Evolutionary conservation across 805 yeast species (phyloP), one percentile per base, ranked within the genome.

Genomic region (Ogataea henricii): DNA sequence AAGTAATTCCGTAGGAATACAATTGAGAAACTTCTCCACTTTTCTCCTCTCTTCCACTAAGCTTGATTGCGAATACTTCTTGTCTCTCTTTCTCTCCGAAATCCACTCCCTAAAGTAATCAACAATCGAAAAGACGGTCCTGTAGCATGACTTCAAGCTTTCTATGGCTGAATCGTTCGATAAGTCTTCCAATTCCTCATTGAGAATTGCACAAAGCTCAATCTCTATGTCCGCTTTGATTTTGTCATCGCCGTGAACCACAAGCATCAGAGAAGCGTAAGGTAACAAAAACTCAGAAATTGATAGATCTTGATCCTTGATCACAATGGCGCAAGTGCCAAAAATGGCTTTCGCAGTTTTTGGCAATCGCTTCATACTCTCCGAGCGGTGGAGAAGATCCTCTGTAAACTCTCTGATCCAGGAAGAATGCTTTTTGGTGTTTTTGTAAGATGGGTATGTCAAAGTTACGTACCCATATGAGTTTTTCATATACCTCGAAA

Each of bases 81-180:
- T 49, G 29, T 57, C 64, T 44, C 63, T 54, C 32, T 71, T 72
- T 35, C 70, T 68, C 36, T 69, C 70, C 2, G 77, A 70, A 1
- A 68, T 59, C 96, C 97, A 90, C 56, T 86, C 89, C 48, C 83
- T 80, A 52, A 90, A 80, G 59, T 90, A 89, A 59, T 94, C 98
- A 22, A 91, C 68, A 3, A 91, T 81, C 34, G 82, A 81, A 58
- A 94, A 89, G 0, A 90, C 77, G 0, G 89, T 73, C 49, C 87
- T 87, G 57, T 81, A 87, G 54, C 89, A 85, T 37, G 79, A 67
- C 55, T 79, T 81, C 49, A 86, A 62, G 49, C 77, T 79, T 51
- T 85, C 92, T 4, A 66, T 59, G 2, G 79, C 68, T 40, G 77
- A 72, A 40, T 81, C 80, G 23, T 82, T 81, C 14, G 78, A 75